phyloP scores from a whole-genome alignment of 345 rosid species.

The Brassica juncea region DNA sequence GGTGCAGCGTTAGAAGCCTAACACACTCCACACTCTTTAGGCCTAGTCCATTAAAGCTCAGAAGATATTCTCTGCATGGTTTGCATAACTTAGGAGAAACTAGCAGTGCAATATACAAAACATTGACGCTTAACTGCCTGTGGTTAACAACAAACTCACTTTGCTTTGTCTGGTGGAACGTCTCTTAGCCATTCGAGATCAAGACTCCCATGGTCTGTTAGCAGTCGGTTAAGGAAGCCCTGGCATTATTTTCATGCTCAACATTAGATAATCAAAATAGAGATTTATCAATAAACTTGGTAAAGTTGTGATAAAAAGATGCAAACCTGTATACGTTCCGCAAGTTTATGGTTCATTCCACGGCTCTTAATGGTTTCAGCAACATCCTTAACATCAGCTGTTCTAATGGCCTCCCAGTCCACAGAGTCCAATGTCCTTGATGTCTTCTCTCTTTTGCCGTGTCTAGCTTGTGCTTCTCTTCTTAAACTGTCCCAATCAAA shows the following conservation, averaged over 20 bases:
- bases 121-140: too few relatives aligned
- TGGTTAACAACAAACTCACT: conserved; percentile 50
- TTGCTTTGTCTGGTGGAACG: conserved; percentile 88
- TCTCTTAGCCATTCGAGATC: conserved; percentile 98
- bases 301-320: neutral
- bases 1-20: conserved; percentile 92
- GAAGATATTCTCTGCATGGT: conserved; percentile 71
- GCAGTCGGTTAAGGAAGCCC: conserved; percentile 80
- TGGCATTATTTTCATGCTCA: conserved; percentile 47
- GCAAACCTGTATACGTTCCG: conserved; percentile 81
- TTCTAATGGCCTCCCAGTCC: conserved; percentile 86
- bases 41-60: conserved; percentile 84
- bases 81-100: conserved; percentile 27
- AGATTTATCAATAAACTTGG: neutral
- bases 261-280: neutral
- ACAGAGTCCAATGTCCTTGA: conserved; percentile 69
- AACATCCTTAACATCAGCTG: conserved; percentile 57
- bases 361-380: conserved; percentile 79
- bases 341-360: conserved; percentile 91
- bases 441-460: conserved; percentile 57
- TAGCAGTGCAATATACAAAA: neutral
- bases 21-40: conserved; percentile 98
- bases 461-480: conserved; percentile 52
- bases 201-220: conserved; percentile 68
- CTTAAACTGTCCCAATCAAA: conserved; percentile 87